These are phyloP conservation scores for Eremomyces bilateralis DNA, from an alignment of 495 filamentous ascomycete genomes.

Conservation along the genomic window DNA sequence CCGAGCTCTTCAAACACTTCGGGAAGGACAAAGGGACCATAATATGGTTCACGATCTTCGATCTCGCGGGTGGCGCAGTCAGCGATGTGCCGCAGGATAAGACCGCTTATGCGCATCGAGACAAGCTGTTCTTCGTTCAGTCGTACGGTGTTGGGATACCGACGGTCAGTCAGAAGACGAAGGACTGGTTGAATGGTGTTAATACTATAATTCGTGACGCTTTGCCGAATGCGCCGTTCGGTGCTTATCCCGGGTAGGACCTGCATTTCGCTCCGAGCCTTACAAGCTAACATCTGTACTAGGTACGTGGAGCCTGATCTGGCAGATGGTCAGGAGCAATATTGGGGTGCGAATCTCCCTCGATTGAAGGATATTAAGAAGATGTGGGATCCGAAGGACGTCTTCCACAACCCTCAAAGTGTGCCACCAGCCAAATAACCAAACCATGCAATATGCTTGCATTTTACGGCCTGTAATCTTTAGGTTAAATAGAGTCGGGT, in stretches of 20 bases:
- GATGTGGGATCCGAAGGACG: conserved; percentile 30
- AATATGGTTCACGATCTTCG: conserved; percentile 24
- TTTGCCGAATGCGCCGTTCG: conserved; percentile 7
- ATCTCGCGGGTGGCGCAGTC: conserved; percentile 24
- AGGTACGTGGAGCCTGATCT: conserved; percentile 14
- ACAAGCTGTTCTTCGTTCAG: conserved; percentile 26
- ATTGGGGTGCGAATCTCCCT: conserved; percentile 32
- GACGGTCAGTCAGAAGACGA: conserved; percentile 17
- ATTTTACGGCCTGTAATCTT: too few species aligned
- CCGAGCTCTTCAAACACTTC: conserved; percentile 22
- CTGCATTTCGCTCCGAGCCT: too few species aligned
- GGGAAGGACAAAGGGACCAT: conserved; percentile 24
- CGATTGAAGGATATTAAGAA: conserved; percentile 32
- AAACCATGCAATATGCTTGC: too few species aligned
- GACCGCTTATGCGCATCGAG: conserved; percentile 25
- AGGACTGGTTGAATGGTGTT: conserved; percentile 23
- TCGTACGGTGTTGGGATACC: conserved; percentile 25
- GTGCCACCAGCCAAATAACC: conserved; percentile 22
- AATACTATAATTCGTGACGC: conserved; percentile 17
- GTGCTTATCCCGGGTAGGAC: conserved; percentile 13
- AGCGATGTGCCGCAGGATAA: conserved; percentile 20
- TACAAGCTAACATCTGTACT: too few species aligned
- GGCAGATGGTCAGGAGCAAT: conserved; percentile 9
- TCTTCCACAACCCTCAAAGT: conserved; percentile 42
- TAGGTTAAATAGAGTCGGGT: too few species aligned